Percentiles rank a stretch among this genome's conserved stretches.
Conservation (phyloP, 805 yeast genomes). For the Suhomyces emberorum region DNA sequence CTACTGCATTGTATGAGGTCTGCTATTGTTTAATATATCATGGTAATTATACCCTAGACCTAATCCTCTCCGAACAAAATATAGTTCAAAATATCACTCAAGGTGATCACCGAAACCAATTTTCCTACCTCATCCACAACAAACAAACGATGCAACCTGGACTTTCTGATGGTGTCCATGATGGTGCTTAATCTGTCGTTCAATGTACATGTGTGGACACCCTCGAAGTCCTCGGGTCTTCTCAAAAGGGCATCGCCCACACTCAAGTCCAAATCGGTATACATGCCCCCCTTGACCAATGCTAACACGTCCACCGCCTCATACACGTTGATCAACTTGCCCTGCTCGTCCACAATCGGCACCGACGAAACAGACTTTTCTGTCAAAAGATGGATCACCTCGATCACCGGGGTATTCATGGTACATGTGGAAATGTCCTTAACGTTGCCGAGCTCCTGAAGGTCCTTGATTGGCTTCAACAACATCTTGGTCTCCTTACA, state of each 20-base stretch:
- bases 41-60: background rate
- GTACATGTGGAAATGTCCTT: conserved; percentile 69
- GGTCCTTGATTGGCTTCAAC: conserved; percentile 66
- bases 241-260: conserved; percentile 96
- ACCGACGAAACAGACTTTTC: conserved; percentile 83
- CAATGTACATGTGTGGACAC: conserved; percentile 92
- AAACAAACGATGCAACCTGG: conserved; percentile 86
- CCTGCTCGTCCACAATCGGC: conserved; percentile 83
- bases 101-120: conserved; percentile 78
- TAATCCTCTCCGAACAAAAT: conserved; percentile 61
- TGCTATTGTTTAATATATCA: too few species aligned
- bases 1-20: too few species aligned
- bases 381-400: conserved; percentile 80
- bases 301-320: conserved; percentile 95
- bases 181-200: conserved; percentile 84
- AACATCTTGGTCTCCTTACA: conserved; percentile 91
- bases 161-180: conserved; percentile 87
- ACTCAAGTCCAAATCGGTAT: conserved; percentile 81
- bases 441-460: conserved; percentile 59
- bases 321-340: conserved; percentile 75
- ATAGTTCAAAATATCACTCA: conserved; percentile 87
- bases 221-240: conserved; percentile 94
- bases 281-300: conserved; percentile 89
- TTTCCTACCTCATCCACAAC: conserved; percentile 84
- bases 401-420: conserved; percentile 90